Evolutionary conservation across 805 yeast species (phyloP).

Genomic region (Saccharomycopsis fodiens): DNA sequence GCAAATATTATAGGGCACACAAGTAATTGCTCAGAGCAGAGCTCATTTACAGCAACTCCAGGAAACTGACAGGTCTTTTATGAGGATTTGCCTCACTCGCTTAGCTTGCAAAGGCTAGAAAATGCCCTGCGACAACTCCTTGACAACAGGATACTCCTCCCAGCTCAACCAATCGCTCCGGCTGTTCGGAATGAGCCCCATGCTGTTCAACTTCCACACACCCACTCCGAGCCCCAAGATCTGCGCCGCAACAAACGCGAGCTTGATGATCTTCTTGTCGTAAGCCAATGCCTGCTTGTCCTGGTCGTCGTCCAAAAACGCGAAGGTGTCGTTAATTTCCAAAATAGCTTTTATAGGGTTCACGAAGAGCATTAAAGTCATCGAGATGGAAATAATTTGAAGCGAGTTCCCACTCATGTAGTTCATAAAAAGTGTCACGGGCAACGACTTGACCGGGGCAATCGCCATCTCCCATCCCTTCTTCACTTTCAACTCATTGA

Average conservation of each 20-base stretch:
- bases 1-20: too few species aligned
- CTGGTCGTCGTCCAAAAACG: constrained; percentile 26
- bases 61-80: too few species aligned
- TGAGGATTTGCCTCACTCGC: too few species aligned
- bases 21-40: too few species aligned
- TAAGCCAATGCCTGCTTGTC: constrained; percentile 23
- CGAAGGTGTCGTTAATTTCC: constrained; percentile 48
- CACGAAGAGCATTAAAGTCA: constrained; percentile 77
- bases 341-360: constrained; percentile 71
- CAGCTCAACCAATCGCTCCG: constrained; percentile 89
- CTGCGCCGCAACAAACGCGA: constrained; percentile 40
- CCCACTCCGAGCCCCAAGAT: constrained; percentile 63
- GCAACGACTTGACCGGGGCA: constrained; percentile 77
- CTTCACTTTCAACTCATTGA: constrained; percentile 34
- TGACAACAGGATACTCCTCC: constrained; percentile 36
- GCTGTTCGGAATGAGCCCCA: constrained; percentile 89
- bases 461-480: constrained; percentile 85
- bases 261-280: constrained; percentile 32
- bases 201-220: constrained; percentile 70
- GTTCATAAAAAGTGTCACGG: constrained; percentile 85
- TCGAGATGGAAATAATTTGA: constrained; percentile 85
- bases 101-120: not conserved
- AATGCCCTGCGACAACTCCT: constrained; percentile 9
- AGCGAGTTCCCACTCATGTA: constrained; percentile 89
- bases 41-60: too few species aligned